Base-by-base conservation (phyloP, 1,284 basidiomycete species). In the Cryptococcus sp. region DNA sequence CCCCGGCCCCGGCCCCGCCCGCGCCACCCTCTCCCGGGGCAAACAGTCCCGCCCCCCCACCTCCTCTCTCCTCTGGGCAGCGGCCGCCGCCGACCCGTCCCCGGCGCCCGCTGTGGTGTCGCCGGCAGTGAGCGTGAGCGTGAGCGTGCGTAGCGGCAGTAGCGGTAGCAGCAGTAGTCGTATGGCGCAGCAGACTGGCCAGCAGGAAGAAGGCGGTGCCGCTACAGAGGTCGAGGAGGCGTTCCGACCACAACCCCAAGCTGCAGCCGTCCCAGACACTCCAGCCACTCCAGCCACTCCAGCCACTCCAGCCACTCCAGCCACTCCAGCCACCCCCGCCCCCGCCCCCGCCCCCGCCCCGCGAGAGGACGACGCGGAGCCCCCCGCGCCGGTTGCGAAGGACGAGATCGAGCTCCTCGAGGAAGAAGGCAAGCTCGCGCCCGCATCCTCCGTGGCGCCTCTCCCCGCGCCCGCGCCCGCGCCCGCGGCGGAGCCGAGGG, bases 391-490 rank as follows among this genome's bases (percentile, higher is more conserved):
- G 4, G 62, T 66, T 11, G 65, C 66, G 8, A 71, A 71, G 45
- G 69, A 71, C 55, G 69, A 73, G 56, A 70, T 71, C 42, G 72
- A 71, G 42, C 46, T 75, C 36, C 38, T 67, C 23, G 68, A 70
- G 43, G 68, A 71, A 33, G 57, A 67, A 39, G 67, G 66, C 15
- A 58, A 64, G 56, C 53, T 72, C 9, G 46, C 37, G 8, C 50
- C 51, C 18, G 53, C 51, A 18, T 13, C 40, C 5, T 37, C 46
- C 28, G 54, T 60, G 13, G 50, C 58, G 24, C 58, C 58, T 24
- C 45, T 60, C 11, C 45, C 57, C 12, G n/a, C n/a, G n/a, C n/a
- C n/a, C n/a, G n/a, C n/a, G n/a, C 56, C 56, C 4, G 20, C 55
- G 7, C 35, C 53, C 11, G 12, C 24, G 23, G n/a, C 16, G 13